Evolutionary conservation across 2,329 filamentous ascomycete species (phyloP), one percentile per base, ranked within the genome.

Genomic region (Dactylellina cionopaga): DNA sequence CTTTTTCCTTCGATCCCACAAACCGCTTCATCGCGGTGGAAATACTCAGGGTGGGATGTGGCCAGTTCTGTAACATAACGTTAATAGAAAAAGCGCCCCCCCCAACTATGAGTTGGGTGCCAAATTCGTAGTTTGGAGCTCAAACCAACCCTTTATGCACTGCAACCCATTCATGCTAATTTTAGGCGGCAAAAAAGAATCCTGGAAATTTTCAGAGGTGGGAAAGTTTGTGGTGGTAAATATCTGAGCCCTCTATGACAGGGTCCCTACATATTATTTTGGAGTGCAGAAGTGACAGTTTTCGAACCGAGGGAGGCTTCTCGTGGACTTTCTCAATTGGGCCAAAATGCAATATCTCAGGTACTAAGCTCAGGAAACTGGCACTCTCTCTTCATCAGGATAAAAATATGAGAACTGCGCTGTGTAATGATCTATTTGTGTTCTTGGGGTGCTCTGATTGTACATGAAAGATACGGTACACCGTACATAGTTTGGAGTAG

Each of bases 151-250:
- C 37, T 46, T 31, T 41, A 59, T 68, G 54, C 63, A 59, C 54
- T 68, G 63, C 46, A 60, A 59, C 54, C 44, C 15, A 51, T 44
- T 37, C 63, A 41, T 47, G 27, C 65, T 70, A 70, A 70, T 41
- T 62, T 63, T 70, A 70, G 65, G 65, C 56, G 56, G 56, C 56
- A 63, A 49, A 55, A 51, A 33, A 35, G 46, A 49, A 63, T 43
- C 15, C 41, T 33, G 22, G 29, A n/a, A n/a, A n/a, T n/a, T n/a
- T n/a, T n/a, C n/a, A n/a, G 37, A 35, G 44, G 15, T 31, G 44
- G 22, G 19, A n/a, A n/a, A n/a, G n/a, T n/a, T n/a, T n/a, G n/a
- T n/a, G n/a, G n/a, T n/a, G n/a, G n/a, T n/a, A n/a, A n/a, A n/a
- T n/a, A n/a, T n/a, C n/a, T n/a, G n/a, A n/a, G n/a, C n/a, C n/a